These are phyloP conservation scores for Simplicillium aogashimaense DNA, from an alignment of 2,329 filamentous ascomycete genomes.

Conservation along the genomic window DNA sequence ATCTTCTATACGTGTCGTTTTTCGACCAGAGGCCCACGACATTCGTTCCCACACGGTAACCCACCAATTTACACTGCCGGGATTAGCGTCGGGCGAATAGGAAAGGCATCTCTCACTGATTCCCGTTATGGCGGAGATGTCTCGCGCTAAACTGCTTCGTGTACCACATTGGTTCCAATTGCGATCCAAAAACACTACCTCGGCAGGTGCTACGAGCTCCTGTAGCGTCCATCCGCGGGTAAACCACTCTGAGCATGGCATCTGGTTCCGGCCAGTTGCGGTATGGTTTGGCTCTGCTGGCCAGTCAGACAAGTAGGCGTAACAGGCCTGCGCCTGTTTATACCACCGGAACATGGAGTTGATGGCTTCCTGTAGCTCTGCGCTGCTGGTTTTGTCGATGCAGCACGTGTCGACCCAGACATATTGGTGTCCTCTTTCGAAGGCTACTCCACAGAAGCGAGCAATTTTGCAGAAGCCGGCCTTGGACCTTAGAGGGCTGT, in stretches of 20 bases:
- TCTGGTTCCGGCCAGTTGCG: neutral
- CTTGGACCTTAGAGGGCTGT: neutral
- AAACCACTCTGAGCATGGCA: constrained; percentile 10
- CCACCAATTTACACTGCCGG: no score
- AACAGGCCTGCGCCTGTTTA: constrained; percentile 2
- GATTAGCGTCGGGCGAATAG: no score
- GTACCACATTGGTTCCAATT: constrained; percentile 11
- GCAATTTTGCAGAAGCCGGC: constrained; percentile 1
- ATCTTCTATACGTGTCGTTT: no score
- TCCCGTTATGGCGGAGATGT: neutral
- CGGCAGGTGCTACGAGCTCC: constrained; percentile 11
- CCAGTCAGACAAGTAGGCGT: constrained; percentile 6
- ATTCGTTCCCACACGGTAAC: no score
- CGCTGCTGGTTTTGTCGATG: constrained; percentile 6
- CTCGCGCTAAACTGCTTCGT: constrained; percentile 4
- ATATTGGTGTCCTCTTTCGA: neutral
- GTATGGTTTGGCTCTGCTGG: neutral
- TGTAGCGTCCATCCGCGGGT: constrained; percentile 13
- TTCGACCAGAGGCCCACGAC: no score
- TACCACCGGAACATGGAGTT: constrained; percentile 8
- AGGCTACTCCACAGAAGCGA: neutral
- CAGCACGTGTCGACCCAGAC: constrained; percentile 7
- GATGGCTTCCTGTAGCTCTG: constrained; percentile 7
- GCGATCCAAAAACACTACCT: constrained; percentile 10
- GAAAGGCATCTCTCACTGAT: neutral